Evolutionary conservation across 805 yeast genomes (phyloP), one percentile per base, ranked within the genome.

Genomic region (Diddensiella santjacobensis): DNA sequence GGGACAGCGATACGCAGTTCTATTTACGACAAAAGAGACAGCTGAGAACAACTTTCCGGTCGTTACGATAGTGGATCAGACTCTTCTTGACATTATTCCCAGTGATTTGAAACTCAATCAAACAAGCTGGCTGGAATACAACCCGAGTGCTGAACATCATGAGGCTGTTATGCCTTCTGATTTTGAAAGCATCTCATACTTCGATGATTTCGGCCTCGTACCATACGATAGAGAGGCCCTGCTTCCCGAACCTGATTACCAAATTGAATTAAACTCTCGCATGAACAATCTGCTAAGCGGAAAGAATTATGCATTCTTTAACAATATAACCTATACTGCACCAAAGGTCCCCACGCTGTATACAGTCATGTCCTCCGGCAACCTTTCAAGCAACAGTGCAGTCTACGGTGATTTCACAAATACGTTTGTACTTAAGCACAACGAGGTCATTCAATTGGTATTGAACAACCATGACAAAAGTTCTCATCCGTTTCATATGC

Each of bases 401-500:
- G 80, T 89, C 42, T 91, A 81, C 58, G 98, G 99, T 58, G 65
- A 84, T 45, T 84, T 87, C 71, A 84, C 93, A 46, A 75, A 89
- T 62, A 60, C 96, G 0, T 73, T 76, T 61, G 87, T 91, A 13
- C 70, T 90, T 50, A 77, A 79, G 56, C 73, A 80, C 58, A 77
- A 74, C 61, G 86, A 76, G 59, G 71, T 85, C 49, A 77, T 91
- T 26, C 95, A 90, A 64, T 77, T 90, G 57, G 85, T 86, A 4
- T 62, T 90, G 38, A 91, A 90, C 73, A 90, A 88, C 68, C 70
- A 70, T 52, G 98, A 90, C 67, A 79, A 95, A 3, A 97, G 98
- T 64, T 83, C 75, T 60, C 98, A 91, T 72, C 98, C 98, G 26
- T 90, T 90, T 91, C 98, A 90, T 70, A 71, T 90, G 65, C 98